Conservation (phyloP, 371 early-diverging fungal genomes). For the Rhizopus delemar region DNA sequence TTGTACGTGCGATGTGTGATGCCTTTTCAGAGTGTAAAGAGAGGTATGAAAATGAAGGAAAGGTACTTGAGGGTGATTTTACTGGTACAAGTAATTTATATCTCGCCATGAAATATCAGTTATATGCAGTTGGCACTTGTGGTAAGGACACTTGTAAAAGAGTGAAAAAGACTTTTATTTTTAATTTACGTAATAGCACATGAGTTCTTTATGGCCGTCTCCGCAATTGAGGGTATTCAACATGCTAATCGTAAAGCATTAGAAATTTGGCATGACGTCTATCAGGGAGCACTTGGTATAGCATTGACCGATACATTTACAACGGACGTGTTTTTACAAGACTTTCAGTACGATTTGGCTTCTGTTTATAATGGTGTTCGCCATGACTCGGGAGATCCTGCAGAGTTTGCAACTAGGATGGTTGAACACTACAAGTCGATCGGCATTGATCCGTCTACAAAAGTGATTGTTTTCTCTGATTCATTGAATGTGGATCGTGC, state of each 20-base stretch:
- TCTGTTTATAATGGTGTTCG: conserved; percentile 61
- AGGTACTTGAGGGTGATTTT: conserved; percentile 42
- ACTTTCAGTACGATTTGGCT: conserved; percentile 61
- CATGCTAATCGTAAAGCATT: conserved; percentile 65
- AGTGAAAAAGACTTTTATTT: no score
- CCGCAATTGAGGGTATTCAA: conserved; percentile 64
- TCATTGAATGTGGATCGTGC: conserved; percentile 58
- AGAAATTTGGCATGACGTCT: conserved; percentile 63
- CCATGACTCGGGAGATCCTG: conserved; percentile 76
- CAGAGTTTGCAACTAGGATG: conserved; percentile 55
- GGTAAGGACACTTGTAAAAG: conserved; percentile 33
- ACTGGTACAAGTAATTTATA: conserved; percentile 76
- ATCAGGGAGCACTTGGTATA: conserved; percentile 58
- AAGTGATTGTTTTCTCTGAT: conserved; percentile 75
- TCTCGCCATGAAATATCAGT: conserved; percentile 64
- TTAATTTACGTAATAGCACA: conserved; percentile 45
- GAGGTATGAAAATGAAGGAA: conserved; percentile 1
- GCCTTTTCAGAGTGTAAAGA: conserved; percentile 24
- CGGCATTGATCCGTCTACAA: conserved; percentile 61
- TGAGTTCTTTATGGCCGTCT: conserved; percentile 79
- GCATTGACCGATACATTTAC: conserved; percentile 81
- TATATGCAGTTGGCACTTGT: conserved; percentile 71
- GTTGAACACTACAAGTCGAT: conserved; percentile 57
- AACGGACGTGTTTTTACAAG: conserved; percentile 63
- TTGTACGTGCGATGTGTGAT: conserved; percentile 53